Base-by-base conservation (phyloP, 805 yeast genomes). In the Hanseniaspora occidentalis region DNA sequence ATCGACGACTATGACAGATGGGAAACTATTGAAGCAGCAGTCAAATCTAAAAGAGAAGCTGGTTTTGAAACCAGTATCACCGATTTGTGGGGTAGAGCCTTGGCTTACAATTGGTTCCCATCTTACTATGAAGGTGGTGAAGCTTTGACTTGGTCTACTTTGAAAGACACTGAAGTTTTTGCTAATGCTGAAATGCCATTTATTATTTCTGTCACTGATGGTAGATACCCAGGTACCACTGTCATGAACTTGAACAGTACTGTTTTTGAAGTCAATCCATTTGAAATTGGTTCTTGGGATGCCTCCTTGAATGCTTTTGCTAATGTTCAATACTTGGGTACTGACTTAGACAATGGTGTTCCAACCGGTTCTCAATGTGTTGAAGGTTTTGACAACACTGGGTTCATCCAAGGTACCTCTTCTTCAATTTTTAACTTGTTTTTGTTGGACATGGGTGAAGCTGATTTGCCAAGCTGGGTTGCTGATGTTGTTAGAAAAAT, bases 201-300 rank as follows among this genome's bases (percentile, higher is more conserved):
- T 66, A 94, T 81, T 42, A 75, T 79, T 50, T 65, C 71, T 47
- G 80, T 71, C 47, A 73, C 78, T 11, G 77, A 75, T 53, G 85
- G 84, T 37, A 66, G 85, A 57, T 65, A 71, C 17, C 84, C 84
- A 9, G 76, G 75, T 18, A 67, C 80, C 2, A 43, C 45, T 6
- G 66, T 81, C 40, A 64, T 83, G 42, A 67, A 71, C 47, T 56
- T 62, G 35, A 85, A 84, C 64, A 79, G 94, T 2, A 84, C 95
- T 1, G 72, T 69, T 37, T 75, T 77, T 45, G 75, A 77, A 48
- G 58, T 75, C 50, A 70, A 69, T 40, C 89, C 94, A 11, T 78
- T 65, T 50, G 83, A 79, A 54, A 61, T 86, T 54, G 96, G 96
- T 6, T 77, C 94, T 3, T 85, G 94, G 94, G 96, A 86, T 53